Conservation (phyloP, 2,329 filamentous ascomycete species). For the Verticillium albo-atrum region DNA sequence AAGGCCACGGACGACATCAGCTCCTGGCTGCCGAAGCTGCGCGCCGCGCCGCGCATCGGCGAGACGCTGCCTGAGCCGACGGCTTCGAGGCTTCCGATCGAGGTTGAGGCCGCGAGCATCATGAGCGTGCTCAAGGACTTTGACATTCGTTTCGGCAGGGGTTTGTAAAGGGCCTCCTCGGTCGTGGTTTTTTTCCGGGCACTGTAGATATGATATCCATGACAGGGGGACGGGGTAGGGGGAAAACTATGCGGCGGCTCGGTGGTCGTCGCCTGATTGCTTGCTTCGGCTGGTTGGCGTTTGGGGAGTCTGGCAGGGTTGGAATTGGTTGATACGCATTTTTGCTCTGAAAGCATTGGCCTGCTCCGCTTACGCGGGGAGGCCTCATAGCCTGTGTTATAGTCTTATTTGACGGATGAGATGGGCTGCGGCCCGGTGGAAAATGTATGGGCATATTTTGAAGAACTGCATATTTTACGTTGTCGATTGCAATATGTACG, state of each 20-base stretch:
- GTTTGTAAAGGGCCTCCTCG: constrained; percentile 6
- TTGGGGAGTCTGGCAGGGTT: background rate
- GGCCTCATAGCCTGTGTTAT: background rate
- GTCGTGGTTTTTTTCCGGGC: background rate
- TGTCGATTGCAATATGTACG: too few relatives aligned
- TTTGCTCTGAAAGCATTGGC: background rate
- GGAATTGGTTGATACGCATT: background rate
- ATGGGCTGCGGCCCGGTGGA: background rate
- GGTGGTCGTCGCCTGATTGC: background rate
- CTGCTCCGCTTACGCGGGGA: background rate
- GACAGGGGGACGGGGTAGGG: background rate
- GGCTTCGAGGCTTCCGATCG: constrained; percentile 53
- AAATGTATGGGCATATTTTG: background rate
- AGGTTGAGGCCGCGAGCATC: constrained; percentile 78
- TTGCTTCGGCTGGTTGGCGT: background rate
- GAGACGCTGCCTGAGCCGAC: constrained; percentile 21
- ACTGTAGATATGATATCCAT: background rate
- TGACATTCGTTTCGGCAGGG: constrained; percentile 63
- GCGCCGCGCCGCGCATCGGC: constrained; percentile 45
- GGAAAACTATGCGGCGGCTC: background rate
- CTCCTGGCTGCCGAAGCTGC: constrained; percentile 71
- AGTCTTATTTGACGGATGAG: background rate
- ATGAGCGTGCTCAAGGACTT: constrained; percentile 83
- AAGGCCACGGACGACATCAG: constrained; percentile 68
- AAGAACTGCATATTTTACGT: too few relatives aligned